Evolutionary conservation across 805 yeast species (phyloP), one percentile per base, ranked within the genome.

Genomic region (Zygosaccharomyces lentus): DNA sequence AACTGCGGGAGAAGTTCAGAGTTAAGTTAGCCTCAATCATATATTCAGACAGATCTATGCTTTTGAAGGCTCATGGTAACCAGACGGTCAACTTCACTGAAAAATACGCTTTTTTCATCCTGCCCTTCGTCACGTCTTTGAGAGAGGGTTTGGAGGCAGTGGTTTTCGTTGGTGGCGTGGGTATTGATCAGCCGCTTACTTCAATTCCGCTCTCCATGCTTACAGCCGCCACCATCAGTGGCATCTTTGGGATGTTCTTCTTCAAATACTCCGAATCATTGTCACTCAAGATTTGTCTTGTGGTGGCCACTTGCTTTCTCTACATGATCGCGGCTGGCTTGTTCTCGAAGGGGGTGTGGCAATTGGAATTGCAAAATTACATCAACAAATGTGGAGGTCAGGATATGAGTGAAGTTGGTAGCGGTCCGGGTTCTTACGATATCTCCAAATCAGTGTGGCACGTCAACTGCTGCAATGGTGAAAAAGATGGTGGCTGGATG

Each of bases 401-500:
- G 58, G 97, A 89, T 57, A 84, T 87, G 61, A 76, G 87, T 34
- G 97, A 89, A 66, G 78, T 82, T 1, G 97, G 97, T 1, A 82
- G 84, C 32, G 97, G 97, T 0, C 96, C 96, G 0, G 97, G 97
- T 0, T 84, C 95, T 0, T 89, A 89, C 59, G 96, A 89, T 58
- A 82, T 89, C 17, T 54, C 76, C 16, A 77, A 74, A 39, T 81
- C 93, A 6, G 81, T 89, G 2, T 89, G 97, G 97, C 97, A 89
- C 63, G 96, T 89, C 21, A 87, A 89, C 66, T 88, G 96, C 65
- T 89, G 97, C 68, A 88, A 88, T 63, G 95, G 96, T 19, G 84
- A 86, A 54, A 84, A 77, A n/a, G 96, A 89, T 59, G 95, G 95
- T 3, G 80, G 82, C 26, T 89, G 95, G 96, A 87, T 88, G 95